These are phyloP conservation scores for Tolypocladium album DNA, from an alignment of 2,329 filamentous ascomycete genomes.

Conservation along the genomic window DNA sequence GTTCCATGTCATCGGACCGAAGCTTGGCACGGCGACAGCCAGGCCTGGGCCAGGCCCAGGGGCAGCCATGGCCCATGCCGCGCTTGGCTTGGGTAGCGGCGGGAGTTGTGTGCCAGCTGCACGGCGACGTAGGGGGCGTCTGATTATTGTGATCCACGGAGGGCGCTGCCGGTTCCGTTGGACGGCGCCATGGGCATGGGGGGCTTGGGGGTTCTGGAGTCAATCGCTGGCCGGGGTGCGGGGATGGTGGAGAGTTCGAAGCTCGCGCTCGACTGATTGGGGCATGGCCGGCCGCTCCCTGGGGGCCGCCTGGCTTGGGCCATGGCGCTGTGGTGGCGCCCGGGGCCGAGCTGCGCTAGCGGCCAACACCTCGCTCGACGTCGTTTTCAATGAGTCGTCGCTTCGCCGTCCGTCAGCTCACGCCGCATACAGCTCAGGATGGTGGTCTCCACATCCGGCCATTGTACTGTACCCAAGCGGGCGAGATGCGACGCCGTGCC, in stretches of 20 bases:
- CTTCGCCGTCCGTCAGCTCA: background rate
- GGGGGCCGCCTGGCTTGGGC: background rate
- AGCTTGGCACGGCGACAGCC: background rate
- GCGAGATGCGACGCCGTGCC: background rate
- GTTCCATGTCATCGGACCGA: background rate
- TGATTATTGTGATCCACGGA: background rate
- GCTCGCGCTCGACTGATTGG: background rate
- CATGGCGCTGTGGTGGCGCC: background rate
- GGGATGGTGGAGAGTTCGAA: background rate
- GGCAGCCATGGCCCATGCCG: background rate
- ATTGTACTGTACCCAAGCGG: too few relatives aligned
- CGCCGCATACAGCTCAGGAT: background rate
- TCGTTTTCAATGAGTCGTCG: background rate
- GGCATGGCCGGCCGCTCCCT: background rate
- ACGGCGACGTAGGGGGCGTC: conserved; percentile 1
- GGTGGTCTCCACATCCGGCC: background rate
- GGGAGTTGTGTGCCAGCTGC: background rate
- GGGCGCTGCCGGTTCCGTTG: background rate
- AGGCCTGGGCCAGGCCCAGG: background rate
- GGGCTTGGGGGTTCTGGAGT: background rate
- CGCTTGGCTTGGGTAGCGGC: background rate
- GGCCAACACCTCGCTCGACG: background rate
- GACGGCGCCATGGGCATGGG: background rate
- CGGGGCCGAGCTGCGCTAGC: background rate
- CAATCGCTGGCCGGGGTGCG: background rate